Base-by-base conservation (phyloP, 164 flowering plant species). In the Piper longum region DNA sequence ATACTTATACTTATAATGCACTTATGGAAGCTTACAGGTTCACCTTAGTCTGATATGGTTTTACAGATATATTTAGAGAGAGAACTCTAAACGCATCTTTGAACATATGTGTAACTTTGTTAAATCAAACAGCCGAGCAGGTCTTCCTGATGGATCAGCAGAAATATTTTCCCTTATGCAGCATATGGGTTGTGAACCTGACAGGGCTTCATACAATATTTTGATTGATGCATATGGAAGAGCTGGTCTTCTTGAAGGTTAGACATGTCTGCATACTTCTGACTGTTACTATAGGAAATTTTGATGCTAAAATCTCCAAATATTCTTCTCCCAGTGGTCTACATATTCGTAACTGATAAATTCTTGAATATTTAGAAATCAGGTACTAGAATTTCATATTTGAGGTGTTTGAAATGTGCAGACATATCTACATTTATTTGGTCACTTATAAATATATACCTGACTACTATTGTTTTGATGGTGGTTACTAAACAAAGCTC, bases 191-290 rank as follows among this genome's bases (percentile, higher is more conserved):
- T 87, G 87, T 76, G 98, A 91, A 73, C 98, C 98, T 17, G 96
- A 91, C 74, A 82, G 83, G 73, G 98, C 96, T 60, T 88, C 96
- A 58, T 91, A 80, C 67, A 91, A 91, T 61, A 91, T 91, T 52
- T 81, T 91, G 95, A 86, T 91, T 18, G 98, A 91, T 76, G 98
- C 98, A 58, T 91, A 88, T 73, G 98, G 98, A 13, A 82, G 95
- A 81, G 87, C 95, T 56, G 92, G 95, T 69, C 87, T 87, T 64
- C 78, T 80, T 56, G 79, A 80, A 45, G 93, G 97, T 90, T 7
- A 17, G 39, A 56, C 17, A 17, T 17, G 7, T 17, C 19, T 56
- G 39, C 26, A 7, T 56, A 16, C 59, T 16, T 3, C 17, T 3
- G 8, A 56, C 7, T 16, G 8, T 56, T 2, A 26, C 36, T 26